Evolutionary conservation across 1,139 yeast species (phyloP), one percentile per base, ranked within the genome.

Genomic region (Diutina ranongensis): DNA sequence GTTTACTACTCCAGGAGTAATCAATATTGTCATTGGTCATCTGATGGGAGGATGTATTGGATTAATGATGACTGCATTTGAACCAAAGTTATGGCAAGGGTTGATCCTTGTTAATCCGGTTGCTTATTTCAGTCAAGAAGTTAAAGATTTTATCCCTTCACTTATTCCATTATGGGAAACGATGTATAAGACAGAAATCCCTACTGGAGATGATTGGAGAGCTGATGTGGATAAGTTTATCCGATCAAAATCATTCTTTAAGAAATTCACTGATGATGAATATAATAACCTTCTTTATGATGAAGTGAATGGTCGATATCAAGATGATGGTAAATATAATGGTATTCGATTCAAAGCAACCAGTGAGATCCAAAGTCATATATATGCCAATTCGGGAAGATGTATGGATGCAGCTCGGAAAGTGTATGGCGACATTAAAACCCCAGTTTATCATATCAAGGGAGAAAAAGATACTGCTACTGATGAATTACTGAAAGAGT

Each of bases 1-100:
- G 32, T 25, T 25, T 15, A n/a, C 32, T 16, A 20, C 5, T 7
- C 12, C 3, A 3, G 20, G 20, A 5, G 33, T 38, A 4, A n/a
- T 31, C 5, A 35, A 35, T 15, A 27, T 38, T 16, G 16, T 38
- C 13, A 32, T 38, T 12, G 42, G 42, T 4, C 42, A 38, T 13
- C 32, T 22, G 32, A 38, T 38, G 42, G 42, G 42, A 2, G 42
- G 42, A n/a, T 38, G 42, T 16, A 38, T 38, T n/a, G 42, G 31
- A 21, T 15, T 38, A 7, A 25, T 25, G 42, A n/a, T n/a, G 31
- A 10, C 20, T 7, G 19, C 21, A 15, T 25, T 25, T 15, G 32
- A 22, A 10, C 42, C 42, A 20, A 15, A 22, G 20, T 38, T 38
- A 15, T 38, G 31, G 32, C 12, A n/a, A 10, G 32, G 20, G 20